Evolutionary conservation across 2,329 filamentous ascomycete genomes (phyloP), one percentile per base, ranked within the genome.

Genomic region (Aureobasidium sp.): DNA sequence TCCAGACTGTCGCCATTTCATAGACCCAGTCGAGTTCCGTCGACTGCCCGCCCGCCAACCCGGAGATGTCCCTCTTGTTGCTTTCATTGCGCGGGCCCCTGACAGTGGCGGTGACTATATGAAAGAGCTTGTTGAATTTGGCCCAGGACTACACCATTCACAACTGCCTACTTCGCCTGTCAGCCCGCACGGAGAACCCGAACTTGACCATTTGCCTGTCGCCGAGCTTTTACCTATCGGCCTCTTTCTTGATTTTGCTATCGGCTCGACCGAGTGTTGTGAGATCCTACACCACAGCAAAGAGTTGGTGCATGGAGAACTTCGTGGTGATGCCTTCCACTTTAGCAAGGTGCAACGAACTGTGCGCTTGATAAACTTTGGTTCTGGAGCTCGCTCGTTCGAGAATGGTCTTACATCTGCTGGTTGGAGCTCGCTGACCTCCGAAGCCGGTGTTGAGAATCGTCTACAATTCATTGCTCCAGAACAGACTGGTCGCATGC

Each of bases 381-480:
- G 93, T 13, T 93, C 90, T 13, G 93, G 93, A 3, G 80, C 91
- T 48, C 83, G 91, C 59, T 90, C 91, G 0, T 97, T 97, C 67
- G 93, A 97, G 73, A 90, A 96, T 75, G 90, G 92, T 5, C 79
- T 97, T 48, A 83, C 80, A 8, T 93, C 90, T 68, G 87, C 89
- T 25, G 91, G 91, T 37, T 97, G 93, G 93, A 89, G 88, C 11
- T 83, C 83, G 0, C 76, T 97, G 10, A 93, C 90, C 13, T 87
- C 88, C 63, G 90, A 97, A 72, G 76, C 91, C 8, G 92, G 92
- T 2, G 90, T 91, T 44, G 91, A 91, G 75, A 87, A 92, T 70
- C 96, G 96, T 74, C 79, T 97, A 25, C 85, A 92, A 57, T 97
- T 91, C 71, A 95, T 97, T 71, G 93, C 91, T 50, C 92, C 93